Evolutionary conservation across 306 rosid genomes (phyloP).

Genomic region (Vigna trinervia): DNA sequence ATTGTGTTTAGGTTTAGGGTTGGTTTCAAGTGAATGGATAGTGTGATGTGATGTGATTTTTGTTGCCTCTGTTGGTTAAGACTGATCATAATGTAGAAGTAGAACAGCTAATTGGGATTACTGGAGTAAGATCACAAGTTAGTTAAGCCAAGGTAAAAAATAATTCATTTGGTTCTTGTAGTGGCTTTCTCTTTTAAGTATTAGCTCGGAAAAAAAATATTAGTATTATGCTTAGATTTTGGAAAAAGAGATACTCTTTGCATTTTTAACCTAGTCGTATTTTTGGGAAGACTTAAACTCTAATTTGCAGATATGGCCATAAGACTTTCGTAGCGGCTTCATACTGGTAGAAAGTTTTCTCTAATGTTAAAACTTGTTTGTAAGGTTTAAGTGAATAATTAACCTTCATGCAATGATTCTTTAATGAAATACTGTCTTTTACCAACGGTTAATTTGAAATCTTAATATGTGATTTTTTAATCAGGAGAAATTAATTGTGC

Average conservation of each 20-base stretch:
- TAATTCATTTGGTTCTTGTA: background rate
- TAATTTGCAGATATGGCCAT: no score
- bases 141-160: background rate
- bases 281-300: no score
- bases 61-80: background rate
- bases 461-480: background rate
- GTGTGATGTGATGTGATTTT: background rate
- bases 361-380: background rate
- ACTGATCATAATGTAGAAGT: background rate
- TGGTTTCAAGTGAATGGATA: background rate
- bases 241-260: background rate
- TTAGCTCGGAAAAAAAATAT: background rate
- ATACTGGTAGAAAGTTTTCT: no score
- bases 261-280: background rate
- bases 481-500: background rate
- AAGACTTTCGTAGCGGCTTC: no score
- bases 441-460: no score
- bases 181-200: background rate
- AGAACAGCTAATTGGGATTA: background rate
- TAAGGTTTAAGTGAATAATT: background rate
- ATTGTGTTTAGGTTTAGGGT: background rate
- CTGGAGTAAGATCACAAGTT: background rate
- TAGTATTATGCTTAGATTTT: no score
- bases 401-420: background rate
- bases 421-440: background rate